phyloP scores from a whole-genome alignment of 2,329 filamentous ascomycete species.

The Sarocladium strictum region DNA sequence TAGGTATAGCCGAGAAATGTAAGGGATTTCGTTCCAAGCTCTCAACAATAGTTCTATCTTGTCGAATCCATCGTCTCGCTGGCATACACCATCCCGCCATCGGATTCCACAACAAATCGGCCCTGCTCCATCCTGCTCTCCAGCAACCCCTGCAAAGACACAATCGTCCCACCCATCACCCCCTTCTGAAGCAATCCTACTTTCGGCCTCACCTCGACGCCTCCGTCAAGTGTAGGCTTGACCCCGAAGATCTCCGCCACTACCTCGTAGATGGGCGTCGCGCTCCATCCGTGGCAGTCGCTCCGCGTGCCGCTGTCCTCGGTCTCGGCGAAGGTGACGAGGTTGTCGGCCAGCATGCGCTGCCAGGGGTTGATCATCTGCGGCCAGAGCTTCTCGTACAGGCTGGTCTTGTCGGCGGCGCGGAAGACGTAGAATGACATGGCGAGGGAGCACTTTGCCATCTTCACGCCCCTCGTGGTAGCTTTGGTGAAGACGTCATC shows the following conservation, averaged over 20 bases:
- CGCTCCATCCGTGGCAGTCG: conserved; percentile 16
- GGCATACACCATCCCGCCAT: too few relatives aligned
- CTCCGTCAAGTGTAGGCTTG: too few relatives aligned
- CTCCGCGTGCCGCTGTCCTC: conserved; percentile 15
- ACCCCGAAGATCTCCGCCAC: not conserved
- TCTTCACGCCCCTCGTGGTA: conserved; percentile 17
- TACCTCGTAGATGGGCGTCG: conserved; percentile 16
- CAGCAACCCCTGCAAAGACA: too few relatives aligned
- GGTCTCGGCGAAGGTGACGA: conserved; percentile 15
- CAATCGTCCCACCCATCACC: too few relatives aligned
- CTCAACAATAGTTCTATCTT: too few relatives aligned
- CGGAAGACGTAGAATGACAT: conserved; percentile 17
- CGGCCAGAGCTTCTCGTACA: conserved; percentile 13
- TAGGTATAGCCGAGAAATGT: too few relatives aligned
- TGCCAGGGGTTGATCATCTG: conserved; percentile 15
- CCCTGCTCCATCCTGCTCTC: too few relatives aligned
- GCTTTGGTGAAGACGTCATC: not conserved
- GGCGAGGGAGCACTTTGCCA: conserved; percentile 10
- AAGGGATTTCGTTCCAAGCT: too few relatives aligned
- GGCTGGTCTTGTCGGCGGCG: conserved; percentile 9
- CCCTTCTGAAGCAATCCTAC: too few relatives aligned
- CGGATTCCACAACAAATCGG: too few relatives aligned
- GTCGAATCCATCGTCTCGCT: too few relatives aligned
- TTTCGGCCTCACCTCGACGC: too few relatives aligned
- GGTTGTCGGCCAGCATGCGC: conserved; percentile 11